Conservation (phyloP, 805 yeast species). For the Dipodascus albidus region DNA sequence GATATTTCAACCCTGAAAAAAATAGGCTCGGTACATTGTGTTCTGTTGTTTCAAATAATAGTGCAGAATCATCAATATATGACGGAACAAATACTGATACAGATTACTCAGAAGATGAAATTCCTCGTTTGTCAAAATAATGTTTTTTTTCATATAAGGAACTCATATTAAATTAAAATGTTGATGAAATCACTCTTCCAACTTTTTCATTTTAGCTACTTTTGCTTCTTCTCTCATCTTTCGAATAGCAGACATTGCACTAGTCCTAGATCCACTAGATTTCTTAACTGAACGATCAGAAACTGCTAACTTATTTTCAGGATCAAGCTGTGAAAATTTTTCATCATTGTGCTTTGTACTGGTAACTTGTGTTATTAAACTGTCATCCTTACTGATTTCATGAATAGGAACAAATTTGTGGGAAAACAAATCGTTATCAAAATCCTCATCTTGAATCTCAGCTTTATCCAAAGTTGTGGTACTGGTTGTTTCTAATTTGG, state of each 20-base stretch:
- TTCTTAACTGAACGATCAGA: not conserved
- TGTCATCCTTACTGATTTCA: not conserved
- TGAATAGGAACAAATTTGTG: not conserved
- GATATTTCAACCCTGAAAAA: not conserved
- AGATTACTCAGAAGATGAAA: not conserved
- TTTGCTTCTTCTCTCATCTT: not conserved
- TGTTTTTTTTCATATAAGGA: too few relatives aligned
- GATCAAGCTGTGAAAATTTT: not conserved
- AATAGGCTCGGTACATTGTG: not conserved
- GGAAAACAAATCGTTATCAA: not conserved
- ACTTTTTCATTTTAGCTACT: not conserved
- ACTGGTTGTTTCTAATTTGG: constrained; percentile 12
- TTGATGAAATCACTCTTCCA: not conserved
- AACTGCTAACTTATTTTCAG: not conserved
- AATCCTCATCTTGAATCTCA: not conserved
- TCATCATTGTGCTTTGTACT: not conserved
- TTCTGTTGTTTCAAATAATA: not conserved
- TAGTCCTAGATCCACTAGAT: not conserved
- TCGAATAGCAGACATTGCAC: not conserved
- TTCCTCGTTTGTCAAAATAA: not conserved
- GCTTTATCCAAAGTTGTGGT: not conserved
- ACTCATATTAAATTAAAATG: too few relatives aligned
- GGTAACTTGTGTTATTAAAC: not conserved
- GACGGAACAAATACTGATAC: not conserved
- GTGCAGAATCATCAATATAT: not conserved